Evolutionary conservation across 257 asterid species (phyloP), one percentile per base, ranked within the genome.

Genomic region (Handroanthus guayacan): DNA sequence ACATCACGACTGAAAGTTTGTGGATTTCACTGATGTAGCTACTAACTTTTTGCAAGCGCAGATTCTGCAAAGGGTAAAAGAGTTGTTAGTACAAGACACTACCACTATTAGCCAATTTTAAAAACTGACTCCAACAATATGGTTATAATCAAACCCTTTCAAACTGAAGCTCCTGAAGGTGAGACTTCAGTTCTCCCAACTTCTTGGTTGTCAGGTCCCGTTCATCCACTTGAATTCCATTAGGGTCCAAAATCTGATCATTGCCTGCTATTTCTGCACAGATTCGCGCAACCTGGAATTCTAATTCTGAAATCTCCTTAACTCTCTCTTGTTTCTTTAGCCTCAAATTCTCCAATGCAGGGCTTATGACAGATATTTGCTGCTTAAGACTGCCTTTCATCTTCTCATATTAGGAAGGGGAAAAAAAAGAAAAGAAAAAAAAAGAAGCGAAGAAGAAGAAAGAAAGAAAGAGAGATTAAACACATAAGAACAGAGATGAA

Each of bases 261-360:
- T 72, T 83, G 72, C 92, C 97, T 44, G 94, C 89, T 82, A 91
- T 89, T 68, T 87, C 97, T 60, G 91, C 92, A 87, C 83, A 75
- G 25, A 91, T 89, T 48, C 60, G 84, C 9, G 88, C 90, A 81
- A 88, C 82, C 80, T 86, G 94, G 74, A 70, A 62, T 71, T 89
- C 90, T 71, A 83, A 51, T 62, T 85, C 87, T 55, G 87, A 78
- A 75, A 91, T 83, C 81, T 89, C 96, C 67, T 82, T 80, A 25
- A 88, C 79, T 81, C 94, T 80, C 77, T 84, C 94, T 62, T 79
- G 89, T 76, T 86, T 89, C 85, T 82, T 86, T 45, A 70, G 75
- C 82, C 88, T 84, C 82, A 88, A 77, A 78, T 77, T 78, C 87
- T 84, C 92, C 83, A 89, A 55, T 38, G 80, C 80, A 47, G 94